Evolutionary conservation across 441 rosid genomes (phyloP).

Genomic region (Gossypium davidsonii): DNA sequence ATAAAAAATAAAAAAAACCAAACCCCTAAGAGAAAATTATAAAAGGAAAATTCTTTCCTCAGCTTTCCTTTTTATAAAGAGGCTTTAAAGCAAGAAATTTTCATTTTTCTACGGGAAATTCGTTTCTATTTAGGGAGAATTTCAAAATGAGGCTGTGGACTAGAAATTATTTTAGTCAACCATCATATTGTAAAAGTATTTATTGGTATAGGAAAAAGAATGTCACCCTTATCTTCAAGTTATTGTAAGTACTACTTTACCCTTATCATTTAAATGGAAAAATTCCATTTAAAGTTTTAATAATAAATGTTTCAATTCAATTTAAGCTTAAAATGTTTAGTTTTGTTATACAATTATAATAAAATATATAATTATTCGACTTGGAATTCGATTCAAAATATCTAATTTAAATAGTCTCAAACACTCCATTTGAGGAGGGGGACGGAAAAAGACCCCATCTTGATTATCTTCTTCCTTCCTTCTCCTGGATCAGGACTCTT

Average conservation of each 20-base stretch:
- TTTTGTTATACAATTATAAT: too few species aligned
- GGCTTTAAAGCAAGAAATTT: neutral
- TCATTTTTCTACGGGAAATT: conserved; percentile 3
- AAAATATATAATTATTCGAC: too few species aligned
- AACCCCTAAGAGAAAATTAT: neutral
- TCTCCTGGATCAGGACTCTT: too few species aligned
- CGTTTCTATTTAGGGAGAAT: neutral
- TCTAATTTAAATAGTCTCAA: too few species aligned
- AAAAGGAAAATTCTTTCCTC: neutral
- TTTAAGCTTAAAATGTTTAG: too few species aligned
- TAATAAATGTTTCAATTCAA: too few species aligned
- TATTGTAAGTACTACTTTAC: neutral
- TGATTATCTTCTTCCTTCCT: too few species aligned
- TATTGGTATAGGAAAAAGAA: neutral
- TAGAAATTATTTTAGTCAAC: neutral
- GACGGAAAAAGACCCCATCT: too few species aligned
- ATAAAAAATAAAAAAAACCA: neutral
- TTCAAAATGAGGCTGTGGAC: neutral
- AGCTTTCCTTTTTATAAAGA: neutral
- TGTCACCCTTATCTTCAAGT: neutral
- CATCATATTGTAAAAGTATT: neutral
- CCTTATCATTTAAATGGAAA: neutral
- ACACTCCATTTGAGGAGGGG: too few species aligned
- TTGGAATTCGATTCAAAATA: fast-evolving
- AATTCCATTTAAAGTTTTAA: too few species aligned